Conservation (phyloP, 2,329 filamentous ascomycete genomes). For the Corinectria fuckeliana region DNA sequence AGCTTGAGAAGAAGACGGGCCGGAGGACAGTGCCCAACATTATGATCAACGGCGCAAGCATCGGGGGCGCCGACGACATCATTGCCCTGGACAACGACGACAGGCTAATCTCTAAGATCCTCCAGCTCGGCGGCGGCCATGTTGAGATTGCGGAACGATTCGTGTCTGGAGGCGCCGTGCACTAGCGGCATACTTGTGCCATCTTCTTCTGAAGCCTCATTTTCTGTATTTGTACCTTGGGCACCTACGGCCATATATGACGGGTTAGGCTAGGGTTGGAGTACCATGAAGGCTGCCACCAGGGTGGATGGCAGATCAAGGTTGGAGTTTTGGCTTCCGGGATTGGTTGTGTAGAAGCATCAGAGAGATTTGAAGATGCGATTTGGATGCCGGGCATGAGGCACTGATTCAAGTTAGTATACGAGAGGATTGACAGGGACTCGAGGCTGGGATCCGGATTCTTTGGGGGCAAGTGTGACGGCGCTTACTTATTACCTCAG, state of each 20-base stretch:
- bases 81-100: conserved; percentile 71
- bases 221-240: conserved; percentile 21
- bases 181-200: neutral
- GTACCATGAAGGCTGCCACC: conserved; percentile 11
- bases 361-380: neutral
- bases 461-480: neutral
- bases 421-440: neutral
- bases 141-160: conserved; percentile 58
- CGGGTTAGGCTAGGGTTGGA: conserved; percentile 14
- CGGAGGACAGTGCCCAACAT: conserved; percentile 91
- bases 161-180: conserved; percentile 22
- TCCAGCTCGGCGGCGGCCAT: conserved; percentile 74
- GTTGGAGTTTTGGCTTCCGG: conserved; percentile 19
- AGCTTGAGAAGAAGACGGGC: conserved; percentile 75
- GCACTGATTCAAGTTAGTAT: neutral
- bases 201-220: neutral
- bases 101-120: conserved; percentile 74
- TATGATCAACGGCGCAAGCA: conserved; percentile 83
- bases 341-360: conserved; percentile 8
- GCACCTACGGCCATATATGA: conserved; percentile 14
- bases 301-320: conserved; percentile 13
- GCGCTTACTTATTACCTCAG: neutral
- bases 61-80: conserved; percentile 90
- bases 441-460: neutral
- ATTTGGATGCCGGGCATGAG: neutral